These are phyloP conservation scores for Aechmea fasciata DNA, from an alignment of 176 grass and related monocot genomes.

Conservation along the genomic window DNA sequence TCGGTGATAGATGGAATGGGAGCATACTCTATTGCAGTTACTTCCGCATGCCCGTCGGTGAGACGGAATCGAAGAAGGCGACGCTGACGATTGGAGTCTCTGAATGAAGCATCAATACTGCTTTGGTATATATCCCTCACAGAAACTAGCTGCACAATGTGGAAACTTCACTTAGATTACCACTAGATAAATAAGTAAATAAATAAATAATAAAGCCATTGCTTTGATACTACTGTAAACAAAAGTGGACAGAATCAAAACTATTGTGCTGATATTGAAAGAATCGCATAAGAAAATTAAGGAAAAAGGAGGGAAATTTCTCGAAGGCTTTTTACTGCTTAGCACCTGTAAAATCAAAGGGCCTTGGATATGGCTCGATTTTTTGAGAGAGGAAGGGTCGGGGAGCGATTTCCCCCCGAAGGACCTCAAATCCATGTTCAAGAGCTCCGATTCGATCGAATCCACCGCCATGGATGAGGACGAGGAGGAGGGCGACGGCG, in stretches of 20 bases:
- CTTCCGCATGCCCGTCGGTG: constrained; percentile 64
- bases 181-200: not conserved
- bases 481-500: not conserved
- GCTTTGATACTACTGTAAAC: not conserved
- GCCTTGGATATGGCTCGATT: constrained; percentile 48
- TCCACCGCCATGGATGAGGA: constrained; percentile 25
- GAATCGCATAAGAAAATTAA: constrained; percentile 4
- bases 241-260: not conserved
- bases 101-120: constrained; percentile 58
- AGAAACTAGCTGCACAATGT: constrained; percentile 52
- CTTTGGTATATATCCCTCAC: constrained; percentile 70
- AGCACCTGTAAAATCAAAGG: constrained; percentile 60
- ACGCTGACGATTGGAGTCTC: constrained; percentile 30
- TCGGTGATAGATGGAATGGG: constrained; percentile 54
- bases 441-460: constrained; percentile 54
- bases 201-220: too few relatives aligned
- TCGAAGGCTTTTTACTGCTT: too few relatives aligned
- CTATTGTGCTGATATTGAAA: not conserved
- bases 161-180: not conserved
- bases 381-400: constrained; percentile 33
- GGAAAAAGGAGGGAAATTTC: not conserved
- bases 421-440: constrained; percentile 51
- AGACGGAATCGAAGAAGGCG: constrained; percentile 55
- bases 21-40: constrained; percentile 62
- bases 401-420: constrained; percentile 52